Evolutionary conservation across 352 stramenopile genomes (phyloP).

Genomic region (Aphanomyces stellatus): DNA sequence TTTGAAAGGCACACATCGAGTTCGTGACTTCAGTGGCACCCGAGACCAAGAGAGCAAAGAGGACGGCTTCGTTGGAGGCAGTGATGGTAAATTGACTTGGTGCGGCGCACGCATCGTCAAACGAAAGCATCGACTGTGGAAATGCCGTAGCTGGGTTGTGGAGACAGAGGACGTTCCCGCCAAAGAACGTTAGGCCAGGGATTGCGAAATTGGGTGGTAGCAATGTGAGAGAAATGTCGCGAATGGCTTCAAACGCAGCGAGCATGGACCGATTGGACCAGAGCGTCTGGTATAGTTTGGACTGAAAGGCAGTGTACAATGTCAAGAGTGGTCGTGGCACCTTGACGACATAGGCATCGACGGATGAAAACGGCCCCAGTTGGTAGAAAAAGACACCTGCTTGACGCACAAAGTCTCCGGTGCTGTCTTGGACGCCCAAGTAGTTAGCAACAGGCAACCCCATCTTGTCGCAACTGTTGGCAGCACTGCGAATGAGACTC

Average conservation of each 20-base stretch:
- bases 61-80: background rate
- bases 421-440: background rate
- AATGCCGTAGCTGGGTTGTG: background rate
- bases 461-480: background rate
- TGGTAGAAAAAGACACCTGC: background rate
- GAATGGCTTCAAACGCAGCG: no score
- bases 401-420: background rate
- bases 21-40: background rate
- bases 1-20: background rate
- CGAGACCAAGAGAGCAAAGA: background rate
- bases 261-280: no score
- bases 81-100: background rate
- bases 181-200: background rate
- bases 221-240: no score
- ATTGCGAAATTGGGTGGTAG: no score
- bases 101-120: background rate
- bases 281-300: no score
- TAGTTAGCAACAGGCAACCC: background rate
- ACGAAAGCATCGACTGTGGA: background rate
- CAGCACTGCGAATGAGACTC: background rate
- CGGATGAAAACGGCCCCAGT: background rate
- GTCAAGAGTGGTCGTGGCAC: background rate
- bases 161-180: background rate
- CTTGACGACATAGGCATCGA: background rate
- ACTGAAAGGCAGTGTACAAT: background rate